phyloP scores from a whole-genome alignment of 805 yeast species.

The Metschnikowia baotianmanensis region DNA sequence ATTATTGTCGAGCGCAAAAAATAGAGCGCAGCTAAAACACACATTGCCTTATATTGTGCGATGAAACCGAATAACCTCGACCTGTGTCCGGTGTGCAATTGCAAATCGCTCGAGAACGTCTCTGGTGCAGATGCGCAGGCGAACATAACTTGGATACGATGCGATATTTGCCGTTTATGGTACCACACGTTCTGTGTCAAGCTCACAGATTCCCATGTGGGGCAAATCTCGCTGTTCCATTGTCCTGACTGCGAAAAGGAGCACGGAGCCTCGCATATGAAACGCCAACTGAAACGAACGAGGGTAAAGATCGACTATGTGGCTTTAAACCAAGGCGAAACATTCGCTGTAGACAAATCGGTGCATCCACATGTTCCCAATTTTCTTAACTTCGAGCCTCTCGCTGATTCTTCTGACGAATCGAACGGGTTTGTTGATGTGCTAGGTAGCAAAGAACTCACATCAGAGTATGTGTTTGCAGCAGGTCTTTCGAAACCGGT shows the following conservation, averaged over 20 bases:
- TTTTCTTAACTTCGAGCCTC: constrained; percentile 16
- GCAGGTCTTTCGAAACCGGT: constrained; percentile 45
- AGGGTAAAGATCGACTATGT: constrained; percentile 65
- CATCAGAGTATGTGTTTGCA: constrained; percentile 32
- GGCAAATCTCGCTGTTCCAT: constrained; percentile 48
- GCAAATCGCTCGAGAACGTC: constrained; percentile 1
- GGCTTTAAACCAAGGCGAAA: constrained; percentile 75
- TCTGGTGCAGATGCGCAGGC: constrained; percentile 1
- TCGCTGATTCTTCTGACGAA: constrained; percentile 3
- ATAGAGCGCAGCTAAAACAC: too few relatives aligned
- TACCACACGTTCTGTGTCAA: constrained; percentile 49
- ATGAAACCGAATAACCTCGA: constrained; percentile 10
- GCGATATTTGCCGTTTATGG: constrained; percentile 56
- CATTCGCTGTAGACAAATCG: constrained; percentile 43
- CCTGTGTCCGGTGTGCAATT: constrained; percentile 13
- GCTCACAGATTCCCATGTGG: constrained; percentile 26
- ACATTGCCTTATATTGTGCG: background rate
- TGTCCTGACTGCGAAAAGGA: constrained; percentile 47
- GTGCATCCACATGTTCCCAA: constrained; percentile 51
- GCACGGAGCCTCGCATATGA: constrained; percentile 50
- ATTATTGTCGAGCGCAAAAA: too few relatives aligned
- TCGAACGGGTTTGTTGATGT: constrained; percentile 24
- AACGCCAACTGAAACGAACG: constrained; percentile 55
- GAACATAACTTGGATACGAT: constrained; percentile 48
- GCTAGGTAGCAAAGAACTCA: constrained; percentile 33